phyloP scores from a whole-genome alignment of 1,284 basidiomycete genomes.

The Ustilago lituana region DNA sequence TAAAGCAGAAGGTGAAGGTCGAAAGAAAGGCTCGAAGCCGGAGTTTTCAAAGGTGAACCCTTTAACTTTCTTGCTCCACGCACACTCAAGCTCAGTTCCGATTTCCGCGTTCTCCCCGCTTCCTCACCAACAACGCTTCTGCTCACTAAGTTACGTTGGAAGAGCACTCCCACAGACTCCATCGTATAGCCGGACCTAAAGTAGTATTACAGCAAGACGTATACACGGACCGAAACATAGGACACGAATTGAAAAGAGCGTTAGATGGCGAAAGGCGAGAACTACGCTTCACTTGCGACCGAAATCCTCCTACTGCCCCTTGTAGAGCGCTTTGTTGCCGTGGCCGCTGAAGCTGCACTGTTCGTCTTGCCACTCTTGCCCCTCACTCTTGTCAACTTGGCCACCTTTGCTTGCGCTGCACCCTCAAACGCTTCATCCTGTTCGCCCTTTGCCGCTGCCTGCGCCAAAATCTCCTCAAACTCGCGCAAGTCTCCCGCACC shows the following conservation, averaged over 20 bases:
- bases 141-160: no score
- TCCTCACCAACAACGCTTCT: not conserved
- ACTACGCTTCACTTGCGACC: slow-evolving; percentile 37
- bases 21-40: no score
- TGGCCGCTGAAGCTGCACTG: slow-evolving; percentile 7
- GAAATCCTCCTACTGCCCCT: slow-evolving; percentile 23
- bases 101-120: not conserved
- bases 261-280: not conserved
- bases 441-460: slow-evolving; percentile 82
- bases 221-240: not conserved
- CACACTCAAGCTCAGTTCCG: not conserved
- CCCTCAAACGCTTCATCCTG: slow-evolving; percentile 90
- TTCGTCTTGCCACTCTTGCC: slow-evolving; percentile 22
- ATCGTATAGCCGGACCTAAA: no score
- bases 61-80: not conserved
- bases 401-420: slow-evolving; percentile 51
- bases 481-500: slow-evolving; percentile 56
- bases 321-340: slow-evolving; percentile 18
- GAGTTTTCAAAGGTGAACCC: not conserved
- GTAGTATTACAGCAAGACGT: slow-evolving; percentile 9
- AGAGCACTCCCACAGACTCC: no score
- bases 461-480: slow-evolving; percentile 78
- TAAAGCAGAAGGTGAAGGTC: no score
- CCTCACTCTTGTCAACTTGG: slow-evolving; percentile 34
- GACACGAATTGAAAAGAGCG: no score